Evolutionary conservation across 2,329 filamentous ascomycete species (phyloP), one percentile per base, ranked within the genome.

Genomic region (Knoxdaviesia capensis): DNA sequence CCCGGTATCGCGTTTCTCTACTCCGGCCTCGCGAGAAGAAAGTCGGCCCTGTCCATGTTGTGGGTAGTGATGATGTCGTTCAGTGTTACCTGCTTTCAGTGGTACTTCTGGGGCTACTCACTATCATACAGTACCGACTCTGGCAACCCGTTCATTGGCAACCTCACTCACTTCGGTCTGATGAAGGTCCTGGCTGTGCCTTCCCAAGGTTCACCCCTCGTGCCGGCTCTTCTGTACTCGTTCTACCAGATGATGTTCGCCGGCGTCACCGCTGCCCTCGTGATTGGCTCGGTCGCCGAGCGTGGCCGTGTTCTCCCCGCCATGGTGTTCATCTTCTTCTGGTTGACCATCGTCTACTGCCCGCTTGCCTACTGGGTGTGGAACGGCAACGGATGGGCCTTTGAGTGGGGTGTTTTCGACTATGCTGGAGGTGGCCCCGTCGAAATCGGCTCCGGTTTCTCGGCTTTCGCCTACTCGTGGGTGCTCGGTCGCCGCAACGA

Each of bases 191-290:
- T 93, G 52, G 90, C 73, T 42, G 66, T 69, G 38, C 87, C 87
- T n/a, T 92, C 84, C 46, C 84, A 81, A 30, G 90, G 87, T 43
- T 92, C 83, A 32, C 80, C 86, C 11, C 70, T 94, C 46, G 77
- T 96, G 51, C 85, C 90, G 1, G 84, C 86, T 54, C 69, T 98
- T 36, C 71, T 96, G 4, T 96, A 90, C 62, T 81, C 85, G 36
- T 94, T 96, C 62, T 96, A 94, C 62, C 83, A 94, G 83, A 84
- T 96, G 80, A 87, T 94, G 80, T 98, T 98, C 68, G 90, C 83
- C 58, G 83, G 76, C 53, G 85, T 93, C 48, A 98, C 88, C 9
- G 86, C 77, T 42, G 86, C 85, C 44, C 93, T 98, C 53, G 74
- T 92, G 37, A 77, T 93, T 56, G 90, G 90, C 47, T 83, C 86